phyloP scores from a whole-genome alignment of 1,139 yeast species.

The Nakaseomyces kungkrabaensis region DNA sequence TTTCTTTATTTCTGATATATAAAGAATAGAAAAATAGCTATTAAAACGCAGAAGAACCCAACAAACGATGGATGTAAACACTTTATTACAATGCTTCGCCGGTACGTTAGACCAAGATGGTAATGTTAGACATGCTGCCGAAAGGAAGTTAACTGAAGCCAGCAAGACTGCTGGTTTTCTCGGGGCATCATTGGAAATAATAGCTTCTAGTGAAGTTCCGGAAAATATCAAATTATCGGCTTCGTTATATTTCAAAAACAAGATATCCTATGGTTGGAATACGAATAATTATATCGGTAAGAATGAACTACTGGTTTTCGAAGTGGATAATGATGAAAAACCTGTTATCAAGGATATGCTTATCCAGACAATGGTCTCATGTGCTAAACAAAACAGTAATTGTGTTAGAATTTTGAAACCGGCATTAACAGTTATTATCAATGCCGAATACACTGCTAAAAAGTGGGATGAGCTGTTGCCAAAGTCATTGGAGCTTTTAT shows the following conservation, averaged over 20 bases:
- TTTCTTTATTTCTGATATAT: too few species aligned
- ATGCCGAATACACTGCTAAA: conserved; percentile 51
- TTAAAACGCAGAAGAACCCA: too few species aligned
- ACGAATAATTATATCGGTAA: conserved; percentile 20
- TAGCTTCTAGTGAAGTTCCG: conserved; percentile 44
- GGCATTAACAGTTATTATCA: conserved; percentile 55
- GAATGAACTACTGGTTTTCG: conserved; percentile 26
- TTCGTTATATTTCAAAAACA: conserved; percentile 79
- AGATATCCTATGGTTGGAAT: conserved; percentile 58
- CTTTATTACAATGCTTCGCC: conserved; percentile 65
- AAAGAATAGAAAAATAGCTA: too few species aligned
- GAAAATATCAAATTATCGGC: conserved; percentile 63
- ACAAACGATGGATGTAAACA: conserved; percentile 50
- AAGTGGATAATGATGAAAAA: conserved; percentile 59
- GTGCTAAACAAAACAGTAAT: conserved; percentile 31
- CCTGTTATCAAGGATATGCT: conserved; percentile 56
- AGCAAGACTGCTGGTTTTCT: conserved; percentile 59
- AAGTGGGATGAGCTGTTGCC: conserved; percentile 63
- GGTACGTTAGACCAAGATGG: conserved; percentile 72
- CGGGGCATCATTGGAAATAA: conserved; percentile 73
- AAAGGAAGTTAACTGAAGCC: conserved; percentile 48
- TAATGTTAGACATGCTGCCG: conserved; percentile 56
- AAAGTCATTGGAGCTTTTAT: conserved; percentile 48
- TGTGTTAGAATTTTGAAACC: conserved; percentile 41
- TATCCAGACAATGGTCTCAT: conserved; percentile 32